Evolutionary conservation across 192 early-diverging fungal species (phyloP), one percentile per base, ranked within the genome.

Genomic region (Linderina pennispora): DNA sequence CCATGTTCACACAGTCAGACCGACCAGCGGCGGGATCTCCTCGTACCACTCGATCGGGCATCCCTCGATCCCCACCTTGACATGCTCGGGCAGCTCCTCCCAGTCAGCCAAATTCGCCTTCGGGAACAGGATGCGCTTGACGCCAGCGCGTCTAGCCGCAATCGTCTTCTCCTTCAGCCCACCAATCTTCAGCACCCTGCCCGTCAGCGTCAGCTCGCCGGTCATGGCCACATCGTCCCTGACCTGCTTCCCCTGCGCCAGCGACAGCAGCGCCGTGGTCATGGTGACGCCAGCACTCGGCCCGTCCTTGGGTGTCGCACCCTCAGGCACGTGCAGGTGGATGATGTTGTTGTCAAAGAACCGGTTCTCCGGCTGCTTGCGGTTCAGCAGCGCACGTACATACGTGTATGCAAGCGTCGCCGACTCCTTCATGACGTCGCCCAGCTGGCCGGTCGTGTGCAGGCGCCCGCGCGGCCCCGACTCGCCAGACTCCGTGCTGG

Each of bases 391-490:
- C 19, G 90, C 80, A 58, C 89, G 89, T n/a, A 91, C 86, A 74
- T 79, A 99, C 1, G 96, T 97, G 76, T 99, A 99, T 0, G 96
- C 92, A 45, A 99, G 92, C 10, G 81, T 87, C 7, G 87, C 82
- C 18, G 86, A 90, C 62, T 99, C 96, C 77, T 99, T 99, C 94
- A 99, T 99, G 23, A 99, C 96, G 62, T 95, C 93, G 35, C 96
- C 96, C 60, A 99, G 77, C 69, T 99, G 94, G 15, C 94, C 96
- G 4, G 96, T 98, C 36, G 84, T 85, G 43, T 83, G 77, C 40
- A 99, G 79, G 8, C 76, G 66, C 8, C 85, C 79, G 43, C 66
- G 77, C 25, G 43, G 55, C 39, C 41, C 44, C 0, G 31, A 4
- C 9, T 24, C 39, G 22, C 45, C 28, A 14, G 23, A 36, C 25